phyloP scores from a whole-genome alignment of 768 basidiomycete species.

The Tylopilus vinaceipallidus region DNA sequence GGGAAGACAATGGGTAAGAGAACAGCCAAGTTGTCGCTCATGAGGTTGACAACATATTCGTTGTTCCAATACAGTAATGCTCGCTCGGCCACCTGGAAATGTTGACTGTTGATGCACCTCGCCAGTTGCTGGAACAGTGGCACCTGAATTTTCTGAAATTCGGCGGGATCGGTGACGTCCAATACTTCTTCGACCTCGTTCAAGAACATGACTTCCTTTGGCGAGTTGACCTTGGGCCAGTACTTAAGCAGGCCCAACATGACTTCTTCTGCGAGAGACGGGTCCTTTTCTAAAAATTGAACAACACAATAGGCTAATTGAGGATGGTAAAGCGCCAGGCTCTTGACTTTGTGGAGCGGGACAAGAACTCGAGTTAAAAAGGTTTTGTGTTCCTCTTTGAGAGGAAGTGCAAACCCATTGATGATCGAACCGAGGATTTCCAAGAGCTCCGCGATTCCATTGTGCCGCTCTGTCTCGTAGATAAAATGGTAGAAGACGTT shows the following conservation, averaged over 20 bases:
- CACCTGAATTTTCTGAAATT: slow-evolving; percentile 95
- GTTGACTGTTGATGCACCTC: slow-evolving; percentile 97
- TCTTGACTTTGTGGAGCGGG: slow-evolving; percentile 97
- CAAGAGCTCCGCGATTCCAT: slow-evolving; percentile 96
- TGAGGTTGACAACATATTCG: slow-evolving; percentile 98
- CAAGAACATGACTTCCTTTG: slow-evolving; percentile 99
- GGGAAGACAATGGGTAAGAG: slow-evolving; percentile 97
- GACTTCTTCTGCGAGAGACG: slow-evolving; percentile 89
- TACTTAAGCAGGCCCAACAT: slow-evolving; percentile 93
- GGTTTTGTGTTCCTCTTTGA: slow-evolving; percentile 98
- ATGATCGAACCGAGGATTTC: slow-evolving; percentile 99
- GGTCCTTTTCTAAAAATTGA: slow-evolving; percentile 97
- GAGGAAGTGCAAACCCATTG: slow-evolving; percentile 96
- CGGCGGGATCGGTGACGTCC: slow-evolving; percentile 94
- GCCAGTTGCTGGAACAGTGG: slow-evolving; percentile 92
- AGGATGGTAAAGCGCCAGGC: slow-evolving; percentile 97
- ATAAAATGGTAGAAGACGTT: slow-evolving; percentile 99
- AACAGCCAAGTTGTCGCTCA: slow-evolving; percentile 90
- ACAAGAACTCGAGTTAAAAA: slow-evolving; percentile 94
- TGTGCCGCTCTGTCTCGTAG: slow-evolving; percentile 98
- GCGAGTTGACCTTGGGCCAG: slow-evolving; percentile 99
- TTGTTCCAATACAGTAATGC: slow-evolving; percentile 99
- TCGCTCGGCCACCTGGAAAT: slow-evolving; percentile 99
- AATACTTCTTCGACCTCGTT: slow-evolving; percentile 99
- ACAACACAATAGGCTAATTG: slow-evolving; percentile 99